Conservation (phyloP, 495 filamentous ascomycete genomes). For the Annulohypoxylon maeteangense region DNA sequence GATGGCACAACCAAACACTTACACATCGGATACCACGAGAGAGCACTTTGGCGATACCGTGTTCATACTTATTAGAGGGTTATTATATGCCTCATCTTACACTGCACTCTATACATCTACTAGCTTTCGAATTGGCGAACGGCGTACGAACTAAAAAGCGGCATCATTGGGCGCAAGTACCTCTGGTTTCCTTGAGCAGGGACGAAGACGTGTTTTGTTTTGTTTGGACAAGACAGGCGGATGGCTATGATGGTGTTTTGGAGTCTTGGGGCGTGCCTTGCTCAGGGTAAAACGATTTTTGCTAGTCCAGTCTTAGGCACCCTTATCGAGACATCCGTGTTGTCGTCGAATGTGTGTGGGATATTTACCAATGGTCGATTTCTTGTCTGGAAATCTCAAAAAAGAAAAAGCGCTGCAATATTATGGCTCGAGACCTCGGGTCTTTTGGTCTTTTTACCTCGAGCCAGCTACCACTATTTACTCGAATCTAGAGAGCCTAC, state of each 20-base stretch:
- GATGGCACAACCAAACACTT: slow-evolving; percentile 21
- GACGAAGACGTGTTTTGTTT: slow-evolving; percentile 43
- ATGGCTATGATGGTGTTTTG: slow-evolving; percentile 48
- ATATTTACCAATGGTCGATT: slow-evolving; percentile 33
- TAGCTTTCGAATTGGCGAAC: slow-evolving; percentile 50
- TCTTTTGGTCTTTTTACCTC: slow-evolving; percentile 21
- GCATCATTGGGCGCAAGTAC: slow-evolving; percentile 51
- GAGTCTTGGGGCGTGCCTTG: slow-evolving; percentile 45
- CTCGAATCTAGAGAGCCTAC: slow-evolving; percentile 36
- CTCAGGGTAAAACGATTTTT: slow-evolving; percentile 28
- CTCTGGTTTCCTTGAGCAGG: slow-evolving; percentile 43
- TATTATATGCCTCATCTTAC: slow-evolving; percentile 39
- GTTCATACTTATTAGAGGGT: slow-evolving; percentile 41
- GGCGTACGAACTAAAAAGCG: slow-evolving; percentile 53
- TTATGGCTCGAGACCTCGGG: slow-evolving; percentile 22
- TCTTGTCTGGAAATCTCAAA: slow-evolving; percentile 35
- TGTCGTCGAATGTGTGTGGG: slow-evolving; percentile 29
- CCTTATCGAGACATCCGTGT: slow-evolving; percentile 23
- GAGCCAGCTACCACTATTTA: slow-evolving; percentile 33
- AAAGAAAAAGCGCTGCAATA: slow-evolving; percentile 28
- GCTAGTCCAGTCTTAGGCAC: slow-evolving; percentile 22
- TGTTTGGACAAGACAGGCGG: slow-evolving; percentile 43
- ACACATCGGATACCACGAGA: slow-evolving; percentile 27
- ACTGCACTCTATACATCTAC: slow-evolving; percentile 48
- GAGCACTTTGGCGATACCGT: slow-evolving; percentile 23